A percentile compares a stretch with the other conserved stretches of the same genome.
Evolutionary conservation across 2,329 filamentous ascomycete species (phyloP).

Genomic region (Sarocladium strictum): DNA sequence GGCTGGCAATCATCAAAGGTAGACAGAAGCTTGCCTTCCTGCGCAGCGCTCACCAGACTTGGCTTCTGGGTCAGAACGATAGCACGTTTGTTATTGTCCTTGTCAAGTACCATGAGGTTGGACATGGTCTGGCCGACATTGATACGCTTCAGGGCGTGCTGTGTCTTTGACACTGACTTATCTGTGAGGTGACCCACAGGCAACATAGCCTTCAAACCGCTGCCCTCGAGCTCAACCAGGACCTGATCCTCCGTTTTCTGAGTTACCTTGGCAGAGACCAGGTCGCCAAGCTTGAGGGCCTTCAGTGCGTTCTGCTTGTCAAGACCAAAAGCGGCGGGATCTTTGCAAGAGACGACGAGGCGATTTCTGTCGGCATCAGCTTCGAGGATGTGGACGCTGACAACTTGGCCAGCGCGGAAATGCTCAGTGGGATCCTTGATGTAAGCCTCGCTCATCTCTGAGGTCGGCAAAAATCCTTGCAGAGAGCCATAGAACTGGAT

Average conservation of each 20-base stretch:
- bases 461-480: conserved; percentile 81
- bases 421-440: conserved; percentile 86
- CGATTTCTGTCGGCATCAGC: conserved; percentile 66
- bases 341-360: conserved; percentile 89
- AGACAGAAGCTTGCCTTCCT: conserved; percentile 64
- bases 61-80: conserved; percentile 79
- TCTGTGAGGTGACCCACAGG: conserved; percentile 77
- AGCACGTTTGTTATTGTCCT: conserved; percentile 69
- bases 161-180: conserved; percentile 72
- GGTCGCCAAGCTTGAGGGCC: conserved; percentile 63
- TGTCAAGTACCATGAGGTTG: conserved; percentile 81
- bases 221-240: conserved; percentile 68
- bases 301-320: conserved; percentile 74
- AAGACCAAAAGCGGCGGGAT: conserved; percentile 68
- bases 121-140: conserved; percentile 76
- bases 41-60: conserved; percentile 69
- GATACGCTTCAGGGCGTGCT: conserved; percentile 72
- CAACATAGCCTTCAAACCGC: conserved; percentile 71
- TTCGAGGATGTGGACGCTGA: conserved; percentile 81
- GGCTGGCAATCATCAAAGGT: conserved; percentile 66
- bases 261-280: conserved; percentile 74
- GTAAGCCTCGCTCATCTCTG: conserved; percentile 97
- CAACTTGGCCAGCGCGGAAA: conserved; percentile 84
- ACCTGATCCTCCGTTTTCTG: conserved; percentile 74
- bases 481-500: conserved; percentile 88